Evolutionary conservation across 768 basidiomycete species (phyloP).

Genomic region (Lactarius psammicola): DNA sequence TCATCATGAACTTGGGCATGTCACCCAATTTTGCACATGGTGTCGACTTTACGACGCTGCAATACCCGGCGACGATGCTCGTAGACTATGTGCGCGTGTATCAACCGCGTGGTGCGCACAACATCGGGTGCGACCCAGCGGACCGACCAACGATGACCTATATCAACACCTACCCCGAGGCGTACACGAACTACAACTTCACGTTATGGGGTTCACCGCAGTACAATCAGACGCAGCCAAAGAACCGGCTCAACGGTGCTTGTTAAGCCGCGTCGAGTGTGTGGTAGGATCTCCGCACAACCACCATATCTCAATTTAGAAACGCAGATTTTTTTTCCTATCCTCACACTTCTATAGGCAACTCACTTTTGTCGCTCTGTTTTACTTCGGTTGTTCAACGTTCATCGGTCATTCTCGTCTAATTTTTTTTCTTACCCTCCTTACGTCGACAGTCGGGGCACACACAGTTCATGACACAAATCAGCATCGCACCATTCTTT

Average conservation of each 20-base stretch:
- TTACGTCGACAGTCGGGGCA: background rate
- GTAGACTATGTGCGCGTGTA: constrained; percentile 92
- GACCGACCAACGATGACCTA: constrained; percentile 80
- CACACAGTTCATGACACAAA: background rate
- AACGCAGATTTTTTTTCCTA: constrained; percentile 6
- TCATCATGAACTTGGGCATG: constrained; percentile 84
- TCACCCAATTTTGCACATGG: constrained; percentile 68
- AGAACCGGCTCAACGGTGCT: constrained; percentile 15
- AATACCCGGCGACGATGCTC: constrained; percentile 69
- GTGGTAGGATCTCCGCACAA: too few species aligned
- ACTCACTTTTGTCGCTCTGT: background rate
- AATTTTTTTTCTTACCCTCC: background rate
- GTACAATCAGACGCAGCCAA: constrained; percentile 25
- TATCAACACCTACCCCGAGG: constrained; percentile 68
- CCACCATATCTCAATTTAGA: background rate
- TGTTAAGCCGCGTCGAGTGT: constrained; percentile 1
- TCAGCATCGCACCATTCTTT: background rate
- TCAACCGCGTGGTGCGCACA: constrained; percentile 64
- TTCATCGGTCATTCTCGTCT: background rate
- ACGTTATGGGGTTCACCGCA: constrained; percentile 60
- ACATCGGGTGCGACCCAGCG: constrained; percentile 82
- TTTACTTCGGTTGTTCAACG: background rate
- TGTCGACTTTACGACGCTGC: constrained; percentile 68
- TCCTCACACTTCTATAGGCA: background rate
- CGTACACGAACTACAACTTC: constrained; percentile 80